Evolutionary conservation across 345 rosid species (phyloP), one percentile per base, ranked within the genome.

Genomic region (Aethionema arabicum): DNA sequence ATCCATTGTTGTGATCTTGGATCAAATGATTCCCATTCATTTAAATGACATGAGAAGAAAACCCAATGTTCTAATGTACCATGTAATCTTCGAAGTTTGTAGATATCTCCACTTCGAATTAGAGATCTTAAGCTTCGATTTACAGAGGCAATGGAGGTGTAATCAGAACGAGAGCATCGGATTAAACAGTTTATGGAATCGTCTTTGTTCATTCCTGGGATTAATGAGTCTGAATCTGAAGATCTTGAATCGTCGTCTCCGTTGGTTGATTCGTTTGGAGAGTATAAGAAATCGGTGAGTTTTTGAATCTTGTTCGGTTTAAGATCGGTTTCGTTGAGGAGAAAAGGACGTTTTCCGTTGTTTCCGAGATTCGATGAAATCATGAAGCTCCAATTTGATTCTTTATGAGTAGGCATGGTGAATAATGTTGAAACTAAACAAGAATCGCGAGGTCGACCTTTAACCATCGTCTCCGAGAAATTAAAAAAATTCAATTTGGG

Each of bases 1-100:
- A 83, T 82, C 93, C 95, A 89, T 31, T 80, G 73, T 27, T 62
- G 3, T 33, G 63, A 67, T 50, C 72, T 47, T 3, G 98, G 95
- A 74, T 89, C 96, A 67, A 80, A 86, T 37, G 85, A 85, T 67
- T 83, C 93, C 98, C 98, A 92, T 59, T 83, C 81, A 9, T 76
- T 59, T 49, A 81, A 78, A 53, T 75, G 70, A 63, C 95, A 83
- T 0, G 95, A 85, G 75, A 89, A 83, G 66, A 86, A 92, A 5
- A 87, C 78, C 98, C 98, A 92, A 43, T 83, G 87, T 47, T 86
- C 93, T 2, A 78, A 58, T 1, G 78, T 69, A 5, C 83, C 87
- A 51, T 63, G 77, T 52, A 65, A 11, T 32, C 75, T 69, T 74
- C 87, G 66, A 39, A 80, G 75, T 57, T 73, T 70, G 61, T 83